Base-by-base conservation (phyloP, 75 land plant genomes). In the Cryptomeria japonica region DNA sequence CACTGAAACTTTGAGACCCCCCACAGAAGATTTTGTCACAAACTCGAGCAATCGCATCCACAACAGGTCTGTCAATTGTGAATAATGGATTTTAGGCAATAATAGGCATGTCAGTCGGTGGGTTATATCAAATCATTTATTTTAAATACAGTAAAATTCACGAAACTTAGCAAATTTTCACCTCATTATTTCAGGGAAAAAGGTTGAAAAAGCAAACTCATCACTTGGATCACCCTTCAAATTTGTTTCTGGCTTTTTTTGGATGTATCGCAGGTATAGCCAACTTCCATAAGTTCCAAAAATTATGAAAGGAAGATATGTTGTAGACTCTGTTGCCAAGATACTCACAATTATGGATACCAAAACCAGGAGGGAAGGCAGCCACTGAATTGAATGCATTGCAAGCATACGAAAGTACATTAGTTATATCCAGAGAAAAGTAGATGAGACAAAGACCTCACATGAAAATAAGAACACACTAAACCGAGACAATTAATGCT, bases 181-280 rank as follows among this genome's bases (percentile, higher is more conserved):
- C 98, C 98, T 89, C 76, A 96, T 12, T 87, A 92, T 86, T 64
- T 91, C 93, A 82, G 99, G 99, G 87, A 98, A 98, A 91, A 98
- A 98, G 16, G 97, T 90, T 31, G 95, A 90, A 88, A 98, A 96
- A 38, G 97, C 88, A 90, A 98, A 98, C 88, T 98, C 99, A 51
- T 90, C 93, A 90, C 93, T 92, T 6, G 91, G 61, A 84, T 93
- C 94, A 42, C 94, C 94, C 88, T 93, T 93, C 55, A 92, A 76
- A 31, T 88, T 90, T n/a, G 90, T 85, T 85, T 93, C 94, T 44
- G 91, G 87, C 44, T 92, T 93, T 58, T 85, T 88, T 90, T 93
- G 93, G 80, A 86, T 86, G 73, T 88, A 93, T 55, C 94, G 88
- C 55, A 93, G 56, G 83, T 93, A 93, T 28, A 93, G 82, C 94